Conservation (phyloP, 2,329 filamentous ascomycete species). For the Hawksworthiomyces lignivorus region DNA sequence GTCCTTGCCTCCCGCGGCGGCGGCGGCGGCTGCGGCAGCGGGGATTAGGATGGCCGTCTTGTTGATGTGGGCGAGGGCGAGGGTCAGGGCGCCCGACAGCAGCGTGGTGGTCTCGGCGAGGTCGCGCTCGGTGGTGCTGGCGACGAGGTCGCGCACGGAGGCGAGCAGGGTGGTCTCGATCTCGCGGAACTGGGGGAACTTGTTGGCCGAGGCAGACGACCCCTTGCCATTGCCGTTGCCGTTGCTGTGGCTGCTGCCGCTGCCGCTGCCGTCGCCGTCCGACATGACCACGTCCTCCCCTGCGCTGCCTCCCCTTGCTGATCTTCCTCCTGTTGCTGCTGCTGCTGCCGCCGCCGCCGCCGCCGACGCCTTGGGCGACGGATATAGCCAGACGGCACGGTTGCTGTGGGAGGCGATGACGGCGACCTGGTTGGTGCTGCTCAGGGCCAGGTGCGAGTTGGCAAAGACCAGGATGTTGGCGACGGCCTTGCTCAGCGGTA, state of each 20-base stretch:
- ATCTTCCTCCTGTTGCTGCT: constrained; percentile 6
- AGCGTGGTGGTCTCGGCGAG: constrained; percentile 73
- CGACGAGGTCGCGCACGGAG: constrained; percentile 67
- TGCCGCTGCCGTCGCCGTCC: constrained; percentile 46
- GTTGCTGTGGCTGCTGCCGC: constrained; percentile 17
- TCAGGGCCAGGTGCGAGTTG: constrained; percentile 91
- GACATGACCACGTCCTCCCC: constrained; percentile 15
- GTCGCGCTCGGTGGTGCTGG: constrained; percentile 55
- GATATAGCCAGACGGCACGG: constrained; percentile 85
- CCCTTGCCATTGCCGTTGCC: constrained; percentile 4
- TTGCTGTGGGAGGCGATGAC: constrained; percentile 85
- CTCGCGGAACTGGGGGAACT: constrained; percentile 84
- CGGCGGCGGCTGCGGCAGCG: constrained; percentile 8
- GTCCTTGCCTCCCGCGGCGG: constrained; percentile 29
- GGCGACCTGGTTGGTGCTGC: constrained; percentile 86
- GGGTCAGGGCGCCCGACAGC: constrained; percentile 82
- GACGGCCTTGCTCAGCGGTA: constrained; percentile 76
- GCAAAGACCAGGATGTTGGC: constrained; percentile 91
- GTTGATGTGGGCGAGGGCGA: constrained; percentile 86
- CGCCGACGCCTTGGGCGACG: constrained; percentile 58
- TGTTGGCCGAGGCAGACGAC: constrained; percentile 57
- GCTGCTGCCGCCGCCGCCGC: constrained; percentile 53
- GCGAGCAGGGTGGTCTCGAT: constrained; percentile 74
- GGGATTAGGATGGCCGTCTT: constrained; percentile 43
- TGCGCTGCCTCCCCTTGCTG: neutral